Evolutionary conservation across 805 yeast species (phyloP).

Genomic region (Barnettozyma wickerhamii): DNA sequence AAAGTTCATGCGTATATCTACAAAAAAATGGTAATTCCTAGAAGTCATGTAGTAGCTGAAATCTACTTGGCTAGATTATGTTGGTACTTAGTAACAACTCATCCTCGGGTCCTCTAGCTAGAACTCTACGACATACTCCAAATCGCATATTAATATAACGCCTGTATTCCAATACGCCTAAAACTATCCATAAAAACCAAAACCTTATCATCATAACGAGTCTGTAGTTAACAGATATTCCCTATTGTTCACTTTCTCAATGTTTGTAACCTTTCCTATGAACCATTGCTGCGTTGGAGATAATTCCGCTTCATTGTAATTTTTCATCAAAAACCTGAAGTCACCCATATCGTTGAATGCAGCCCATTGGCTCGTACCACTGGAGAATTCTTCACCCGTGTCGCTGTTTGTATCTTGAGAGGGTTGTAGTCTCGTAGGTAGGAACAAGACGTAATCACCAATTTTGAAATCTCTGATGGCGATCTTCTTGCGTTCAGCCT

Average conservation of each 20-base stretch:
- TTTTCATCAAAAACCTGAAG: constrained; percentile 73
- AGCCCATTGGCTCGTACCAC: constrained; percentile 67
- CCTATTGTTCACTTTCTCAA: constrained; percentile 33
- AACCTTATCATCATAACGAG: too few species aligned
- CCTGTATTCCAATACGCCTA: too few species aligned
- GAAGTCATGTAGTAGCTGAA: too few species aligned
- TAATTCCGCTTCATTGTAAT: constrained; percentile 21
- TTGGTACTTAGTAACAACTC: too few species aligned
- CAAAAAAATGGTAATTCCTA: too few species aligned
- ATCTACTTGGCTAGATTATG: too few species aligned
- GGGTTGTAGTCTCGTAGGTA: constrained; percentile 52
- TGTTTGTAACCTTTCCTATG: constrained; percentile 60
- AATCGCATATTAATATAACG: too few species aligned
- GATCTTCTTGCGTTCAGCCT: constrained; percentile 49
- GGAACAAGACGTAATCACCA: constrained; percentile 78
- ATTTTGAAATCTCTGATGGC: constrained; percentile 61
- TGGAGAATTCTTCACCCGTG: not conserved
- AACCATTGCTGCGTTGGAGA: constrained; percentile 67
- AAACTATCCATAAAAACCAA: too few species aligned
- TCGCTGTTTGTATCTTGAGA: not conserved
- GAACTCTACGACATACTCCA: too few species aligned
- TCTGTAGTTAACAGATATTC: constrained; percentile 22
- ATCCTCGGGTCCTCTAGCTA: too few species aligned
- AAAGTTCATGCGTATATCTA: too few species aligned
- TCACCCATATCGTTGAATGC: constrained; percentile 84